Base-by-base conservation (phyloP, 352 stramenopile species). In the Phytophthora rubi region DNA sequence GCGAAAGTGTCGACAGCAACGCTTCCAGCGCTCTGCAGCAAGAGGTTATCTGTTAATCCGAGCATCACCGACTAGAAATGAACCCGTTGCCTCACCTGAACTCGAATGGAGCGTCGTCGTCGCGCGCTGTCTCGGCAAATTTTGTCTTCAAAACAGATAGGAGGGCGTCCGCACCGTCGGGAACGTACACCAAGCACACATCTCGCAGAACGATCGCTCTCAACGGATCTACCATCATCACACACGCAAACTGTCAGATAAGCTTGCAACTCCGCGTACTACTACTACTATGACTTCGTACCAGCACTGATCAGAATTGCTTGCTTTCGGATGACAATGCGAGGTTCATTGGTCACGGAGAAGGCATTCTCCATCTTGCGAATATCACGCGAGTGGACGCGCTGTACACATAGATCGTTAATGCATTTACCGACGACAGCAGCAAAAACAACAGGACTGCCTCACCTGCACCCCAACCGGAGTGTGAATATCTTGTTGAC, bases 321-420 rank as follows among this genome's bases (percentile, higher is more conserved):
- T 73, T 91, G 83, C 53, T 90, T 90, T 15, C 83, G 71, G n/a
- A 89, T 71, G 32, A 86, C 63, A 53, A 92, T 77, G 5, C 76
- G 84, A 21, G 83, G 83, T 39, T 91, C 78, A 51, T 89, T 90
- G 6, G 80, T 86, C n/a, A 85, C 73, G 0, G 79, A 80, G 62
- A 92, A 93, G 0, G 78, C 75, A 32, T 86, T 79, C 59, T 93
- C 86, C 30, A 93, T 78, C 62, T 89, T 89, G 8, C 86, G 82
- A 10, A 93, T 74, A 58, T 93, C 86, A 10, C 86, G 82, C 26
- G 75, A 70, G 44, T 93, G 82, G 16, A 92, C 84, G 13, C 59
- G 48, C 83, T 93, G 39, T 13, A 44, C 12, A 49, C 12, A 21
- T 37, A 28, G 45, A 63, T 13, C 45, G 18, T 51, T 13, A 51